These are phyloP conservation scores for Gentiana dahurica DNA, from an alignment of 257 asterid genomes.

Conservation along the genomic window DNA sequence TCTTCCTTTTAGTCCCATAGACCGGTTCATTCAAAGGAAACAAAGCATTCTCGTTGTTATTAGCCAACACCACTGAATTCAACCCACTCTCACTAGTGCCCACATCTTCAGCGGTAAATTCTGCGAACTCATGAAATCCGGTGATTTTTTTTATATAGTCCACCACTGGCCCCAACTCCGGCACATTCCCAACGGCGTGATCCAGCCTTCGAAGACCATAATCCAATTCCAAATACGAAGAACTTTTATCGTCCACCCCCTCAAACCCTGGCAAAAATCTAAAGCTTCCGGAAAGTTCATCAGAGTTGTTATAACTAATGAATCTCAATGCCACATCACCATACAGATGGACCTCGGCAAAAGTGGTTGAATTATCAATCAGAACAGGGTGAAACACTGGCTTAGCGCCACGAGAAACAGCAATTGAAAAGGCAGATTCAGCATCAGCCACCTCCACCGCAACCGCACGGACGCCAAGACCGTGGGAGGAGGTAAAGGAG, in stretches of 20 bases:
- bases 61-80: slow-evolving; percentile 79
- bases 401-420: slow-evolving; percentile 62
- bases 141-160: slow-evolving; percentile 58
- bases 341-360: slow-evolving; percentile 66
- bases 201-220: slow-evolving; percentile 74
- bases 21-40: slow-evolving; percentile 84
- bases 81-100: slow-evolving; percentile 87
- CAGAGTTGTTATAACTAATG: slow-evolving; percentile 27
- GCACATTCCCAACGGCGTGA: slow-evolving; percentile 88
- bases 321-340: slow-evolving; percentile 68
- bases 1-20: slow-evolving; percentile 79
- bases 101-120: slow-evolving; percentile 72
- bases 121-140: slow-evolving; percentile 92
- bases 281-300: background rate
- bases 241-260: slow-evolving; percentile 17
- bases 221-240: slow-evolving; percentile 41
- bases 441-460: slow-evolving; percentile 58
- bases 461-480: slow-evolving; percentile 77
- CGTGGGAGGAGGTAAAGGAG: slow-evolving; percentile 52
- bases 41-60: slow-evolving; percentile 63
- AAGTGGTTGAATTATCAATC: slow-evolving; percentile 25
- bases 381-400: slow-evolving; percentile 40
- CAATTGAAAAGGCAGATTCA: slow-evolving; percentile 34
- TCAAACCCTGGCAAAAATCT: slow-evolving; percentile 67
- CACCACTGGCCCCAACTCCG: slow-evolving; percentile 46